These are phyloP conservation scores for Nectriaceae sp. DNA, from an alignment of 2,329 filamentous ascomycete genomes.

Conservation along the genomic window DNA sequence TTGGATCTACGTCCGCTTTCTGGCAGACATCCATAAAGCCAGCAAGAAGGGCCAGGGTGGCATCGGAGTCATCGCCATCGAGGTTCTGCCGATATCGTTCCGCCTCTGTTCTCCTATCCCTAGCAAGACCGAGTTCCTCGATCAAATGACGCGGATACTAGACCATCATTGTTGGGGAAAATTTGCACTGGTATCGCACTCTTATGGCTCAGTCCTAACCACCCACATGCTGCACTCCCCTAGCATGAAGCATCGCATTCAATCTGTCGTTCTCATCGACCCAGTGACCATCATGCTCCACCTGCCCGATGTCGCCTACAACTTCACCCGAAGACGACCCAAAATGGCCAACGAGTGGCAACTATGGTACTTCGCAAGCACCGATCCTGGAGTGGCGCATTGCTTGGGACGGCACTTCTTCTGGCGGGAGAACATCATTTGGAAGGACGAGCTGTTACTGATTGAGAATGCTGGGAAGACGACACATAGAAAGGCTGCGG, in stretches of 20 bases:
- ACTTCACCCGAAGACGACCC: conserved; percentile 61
- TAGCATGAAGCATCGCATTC: conserved; percentile 51
- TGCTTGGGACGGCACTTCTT: conserved; percentile 68
- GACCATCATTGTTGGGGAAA: conserved; percentile 56
- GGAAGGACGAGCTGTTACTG: conserved; percentile 63
- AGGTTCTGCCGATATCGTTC: conserved; percentile 66
- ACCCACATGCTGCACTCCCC: conserved; percentile 60
- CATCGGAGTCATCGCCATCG: conserved; percentile 65
- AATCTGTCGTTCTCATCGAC: conserved; percentile 51
- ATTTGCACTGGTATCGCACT: conserved; percentile 63
- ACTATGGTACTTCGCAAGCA: conserved; percentile 70
- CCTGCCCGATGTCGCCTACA: conserved; percentile 70
- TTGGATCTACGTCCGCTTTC: conserved; percentile 60
- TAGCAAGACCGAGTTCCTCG: conserved; percentile 52
- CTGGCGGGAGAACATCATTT: conserved; percentile 71
- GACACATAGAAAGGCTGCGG: conserved; percentile 47
- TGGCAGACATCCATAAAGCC: conserved; percentile 50
- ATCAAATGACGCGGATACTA: conserved; percentile 59
- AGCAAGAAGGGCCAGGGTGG: conserved; percentile 35
- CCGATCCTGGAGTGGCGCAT: conserved; percentile 66
- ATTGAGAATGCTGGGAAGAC: conserved; percentile 16
- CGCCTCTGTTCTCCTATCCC: conserved; percentile 59
- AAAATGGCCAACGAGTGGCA: conserved; percentile 67
- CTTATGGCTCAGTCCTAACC: conserved; percentile 64
- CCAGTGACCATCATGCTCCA: conserved; percentile 70